Evolutionary conservation across 352 stramenopile species (phyloP).

Genomic region (Elongisporangium prolatum): DNA sequence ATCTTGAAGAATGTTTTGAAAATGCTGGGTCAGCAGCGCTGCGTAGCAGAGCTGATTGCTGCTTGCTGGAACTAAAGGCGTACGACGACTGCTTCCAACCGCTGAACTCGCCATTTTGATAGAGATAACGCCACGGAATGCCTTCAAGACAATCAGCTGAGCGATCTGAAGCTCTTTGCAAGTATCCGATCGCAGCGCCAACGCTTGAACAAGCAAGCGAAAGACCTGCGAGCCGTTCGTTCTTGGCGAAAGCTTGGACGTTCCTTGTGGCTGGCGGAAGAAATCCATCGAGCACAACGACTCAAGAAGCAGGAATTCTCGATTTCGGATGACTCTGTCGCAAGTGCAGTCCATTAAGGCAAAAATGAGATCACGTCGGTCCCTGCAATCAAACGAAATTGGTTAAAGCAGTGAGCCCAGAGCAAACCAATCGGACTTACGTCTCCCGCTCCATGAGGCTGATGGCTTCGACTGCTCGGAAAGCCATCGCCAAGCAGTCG

Average conservation of each 20-base stretch:
- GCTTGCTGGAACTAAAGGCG: constrained; percentile 1
- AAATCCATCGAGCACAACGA: constrained; percentile 43
- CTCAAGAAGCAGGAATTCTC: constrained; percentile 50
- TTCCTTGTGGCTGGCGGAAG: constrained; percentile 25
- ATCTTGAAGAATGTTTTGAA: constrained; percentile 31
- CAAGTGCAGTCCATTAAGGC: constrained; percentile 35
- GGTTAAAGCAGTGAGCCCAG: not conserved
- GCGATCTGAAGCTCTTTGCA: constrained; percentile 32
- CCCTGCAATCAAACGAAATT: constrained; percentile 13
- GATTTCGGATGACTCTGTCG: constrained; percentile 26
- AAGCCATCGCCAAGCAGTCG: constrained; percentile 41
- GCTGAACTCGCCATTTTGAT: constrained; percentile 29
- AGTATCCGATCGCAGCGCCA: constrained; percentile 7
- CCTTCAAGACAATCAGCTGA: constrained; percentile 58
- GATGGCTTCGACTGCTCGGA: constrained; percentile 48
- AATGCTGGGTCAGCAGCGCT: constrained; percentile 47
- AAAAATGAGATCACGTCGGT: constrained; percentile 38
- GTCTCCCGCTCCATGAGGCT: constrained; percentile 58
- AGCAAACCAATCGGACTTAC: constrained; percentile 19
- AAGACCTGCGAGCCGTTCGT: constrained; percentile 38
- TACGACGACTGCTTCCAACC: constrained; percentile 1
- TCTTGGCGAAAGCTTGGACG: constrained; percentile 28
- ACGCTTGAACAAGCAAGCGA: constrained; percentile 50
- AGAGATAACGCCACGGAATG: constrained; percentile 45
- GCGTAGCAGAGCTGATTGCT: constrained; percentile 39